phyloP scores from a whole-genome alignment of 2,329 filamentous ascomycete genomes.

The Arthroderma uncinatum region DNA sequence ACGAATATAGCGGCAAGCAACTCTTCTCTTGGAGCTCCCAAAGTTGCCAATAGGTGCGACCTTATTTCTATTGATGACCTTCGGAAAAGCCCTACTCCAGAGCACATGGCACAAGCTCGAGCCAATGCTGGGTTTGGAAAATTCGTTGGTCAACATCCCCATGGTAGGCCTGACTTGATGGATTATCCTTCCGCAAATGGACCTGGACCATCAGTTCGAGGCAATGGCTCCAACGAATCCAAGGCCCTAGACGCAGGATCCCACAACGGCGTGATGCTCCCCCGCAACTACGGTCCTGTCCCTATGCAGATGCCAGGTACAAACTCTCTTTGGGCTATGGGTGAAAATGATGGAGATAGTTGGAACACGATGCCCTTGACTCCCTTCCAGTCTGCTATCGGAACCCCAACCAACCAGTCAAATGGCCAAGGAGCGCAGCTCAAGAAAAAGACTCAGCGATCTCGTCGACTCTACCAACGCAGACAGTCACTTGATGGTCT shows the following conservation, averaged over 20 bases:
- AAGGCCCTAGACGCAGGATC: background rate
- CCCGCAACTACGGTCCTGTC: background rate
- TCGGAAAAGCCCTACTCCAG: constrained; percentile 1
- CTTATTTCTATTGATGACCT: constrained; percentile 3
- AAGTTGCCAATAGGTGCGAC: background rate
- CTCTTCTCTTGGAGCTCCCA: background rate
- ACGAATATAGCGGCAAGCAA: background rate
- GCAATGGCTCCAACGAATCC: background rate
- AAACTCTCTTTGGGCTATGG: constrained; percentile 10
- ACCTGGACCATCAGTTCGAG: background rate
- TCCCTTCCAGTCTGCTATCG: background rate
- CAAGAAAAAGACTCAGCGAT: constrained; percentile 10
- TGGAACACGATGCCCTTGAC: constrained; percentile 7
- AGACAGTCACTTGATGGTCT: background rate
- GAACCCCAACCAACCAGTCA: background rate
- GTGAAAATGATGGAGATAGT: constrained; percentile 2
- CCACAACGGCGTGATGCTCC: background rate
- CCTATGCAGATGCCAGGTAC: background rate
- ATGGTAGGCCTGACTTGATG: background rate
- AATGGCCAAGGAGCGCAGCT: constrained; percentile 5
- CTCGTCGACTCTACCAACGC: constrained; percentile 12
- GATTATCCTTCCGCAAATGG: background rate
- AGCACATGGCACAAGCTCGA: background rate
- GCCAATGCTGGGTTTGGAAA: background rate
- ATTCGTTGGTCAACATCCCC: background rate